phyloP scores from a whole-genome alignment of 2,329 filamentous ascomycete species.

The Sporothrix euskadiensis region DNA sequence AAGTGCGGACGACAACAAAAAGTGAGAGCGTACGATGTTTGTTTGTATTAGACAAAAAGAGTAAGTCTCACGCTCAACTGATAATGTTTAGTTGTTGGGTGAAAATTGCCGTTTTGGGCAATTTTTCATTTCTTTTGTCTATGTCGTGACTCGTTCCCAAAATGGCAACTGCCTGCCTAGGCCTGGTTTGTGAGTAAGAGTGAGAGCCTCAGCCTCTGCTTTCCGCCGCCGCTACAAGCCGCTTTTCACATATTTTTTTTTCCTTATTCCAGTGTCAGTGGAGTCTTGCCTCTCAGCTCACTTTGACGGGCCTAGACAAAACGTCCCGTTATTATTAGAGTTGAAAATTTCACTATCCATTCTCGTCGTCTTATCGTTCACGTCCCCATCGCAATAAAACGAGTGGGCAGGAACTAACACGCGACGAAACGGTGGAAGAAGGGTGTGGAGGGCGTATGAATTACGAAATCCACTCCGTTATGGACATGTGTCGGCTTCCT shows the following conservation, averaged over 20 bases:
- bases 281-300: not conserved
- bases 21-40: not conserved
- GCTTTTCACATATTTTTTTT: not conserved
- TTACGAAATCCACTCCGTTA: not conserved
- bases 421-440: constrained; percentile 5
- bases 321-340: too few species aligned
- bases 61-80: not conserved
- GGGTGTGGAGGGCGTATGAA: not conserved
- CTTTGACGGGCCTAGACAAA: not conserved
- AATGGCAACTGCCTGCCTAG: not conserved
- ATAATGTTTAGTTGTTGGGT: not conserved
- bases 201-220: not conserved
- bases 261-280: not conserved
- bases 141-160: too few species aligned
- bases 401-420: not conserved
- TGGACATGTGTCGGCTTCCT: not conserved
- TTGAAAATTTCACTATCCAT: not conserved
- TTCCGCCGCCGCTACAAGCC: constrained; percentile 11
- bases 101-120: not conserved
- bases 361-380: not conserved
- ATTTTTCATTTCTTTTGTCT: not conserved
- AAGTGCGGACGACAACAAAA: not conserved
- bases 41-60: not conserved
- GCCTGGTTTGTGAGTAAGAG: not conserved
- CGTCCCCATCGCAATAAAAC: not conserved